Conservation (phyloP, 371 early-diverging fungal species). For the Actinomucor elegans region DNA sequence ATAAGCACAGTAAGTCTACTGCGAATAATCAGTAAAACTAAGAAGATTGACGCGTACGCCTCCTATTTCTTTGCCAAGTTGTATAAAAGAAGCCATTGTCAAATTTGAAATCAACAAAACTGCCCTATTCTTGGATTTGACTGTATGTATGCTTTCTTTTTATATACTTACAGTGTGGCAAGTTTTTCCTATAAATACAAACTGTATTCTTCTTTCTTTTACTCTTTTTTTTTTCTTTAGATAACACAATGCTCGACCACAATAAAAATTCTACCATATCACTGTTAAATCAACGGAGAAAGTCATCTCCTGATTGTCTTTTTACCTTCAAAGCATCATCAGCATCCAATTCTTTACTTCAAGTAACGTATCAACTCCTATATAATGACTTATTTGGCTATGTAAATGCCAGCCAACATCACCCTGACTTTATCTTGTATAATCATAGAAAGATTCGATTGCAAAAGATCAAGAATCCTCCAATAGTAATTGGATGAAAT, state of each 20-base stretch:
- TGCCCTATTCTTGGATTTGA: neutral
- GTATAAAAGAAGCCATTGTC: too few species aligned
- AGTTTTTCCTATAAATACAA: too few species aligned
- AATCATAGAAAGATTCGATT: neutral
- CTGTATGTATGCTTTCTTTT: neutral
- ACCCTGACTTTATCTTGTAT: too few species aligned
- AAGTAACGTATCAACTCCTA: conserved; percentile 8
- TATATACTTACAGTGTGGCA: too few species aligned
- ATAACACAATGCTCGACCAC: neutral
- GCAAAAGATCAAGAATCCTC: neutral
- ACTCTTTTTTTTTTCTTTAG: neutral
- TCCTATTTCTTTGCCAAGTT: too few species aligned
- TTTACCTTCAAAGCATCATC: conserved; percentile 5
- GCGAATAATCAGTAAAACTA: too few species aligned
- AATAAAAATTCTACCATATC: neutral
- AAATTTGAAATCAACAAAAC: neutral
- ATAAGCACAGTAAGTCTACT: too few species aligned
- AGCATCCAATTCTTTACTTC: conserved; percentile 1
- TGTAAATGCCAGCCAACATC: too few species aligned
- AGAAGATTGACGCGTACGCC: too few species aligned
- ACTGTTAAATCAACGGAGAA: conserved; percentile 4
- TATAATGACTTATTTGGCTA: neutral
- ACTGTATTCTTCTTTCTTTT: neutral
- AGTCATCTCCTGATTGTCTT: conserved; percentile 13
- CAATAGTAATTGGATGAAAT: conserved; percentile 3